These are phyloP conservation scores for Volvox africanus DNA, from an alignment of 139 green algal genomes.

Conservation along the genomic window DNA sequence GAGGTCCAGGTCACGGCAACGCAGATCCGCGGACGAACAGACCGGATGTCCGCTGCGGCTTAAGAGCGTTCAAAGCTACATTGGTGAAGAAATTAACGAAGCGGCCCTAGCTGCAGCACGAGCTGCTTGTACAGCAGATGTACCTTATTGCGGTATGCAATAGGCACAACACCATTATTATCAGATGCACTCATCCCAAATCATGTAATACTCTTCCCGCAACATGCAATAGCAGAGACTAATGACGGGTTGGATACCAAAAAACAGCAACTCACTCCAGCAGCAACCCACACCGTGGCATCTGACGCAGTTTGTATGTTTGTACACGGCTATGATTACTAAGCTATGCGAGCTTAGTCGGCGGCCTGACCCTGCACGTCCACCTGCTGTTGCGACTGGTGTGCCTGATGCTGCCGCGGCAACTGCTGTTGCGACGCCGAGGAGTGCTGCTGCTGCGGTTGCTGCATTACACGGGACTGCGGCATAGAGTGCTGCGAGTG, in stretches of 20 bases:
- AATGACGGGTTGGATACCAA: neutral
- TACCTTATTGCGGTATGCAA: constrained; percentile 4
- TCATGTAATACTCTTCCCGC: neutral
- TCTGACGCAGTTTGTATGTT: no score
- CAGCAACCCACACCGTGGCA: no score
- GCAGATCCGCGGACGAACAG: no score
- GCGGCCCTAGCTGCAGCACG: neutral
- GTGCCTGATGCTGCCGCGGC: constrained; percentile 16
- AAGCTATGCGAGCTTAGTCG: neutral
- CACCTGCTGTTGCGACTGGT: neutral
- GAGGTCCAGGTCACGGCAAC: no score
- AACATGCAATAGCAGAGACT: neutral
- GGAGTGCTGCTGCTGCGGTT: neutral
- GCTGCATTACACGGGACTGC: neutral
- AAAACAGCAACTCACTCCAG: no score
- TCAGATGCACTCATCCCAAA: neutral
- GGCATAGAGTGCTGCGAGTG: constrained; percentile 20
- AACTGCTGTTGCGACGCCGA: neutral
- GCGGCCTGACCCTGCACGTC: neutral
- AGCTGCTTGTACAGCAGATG: constrained; percentile 5
- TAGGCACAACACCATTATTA: neutral
- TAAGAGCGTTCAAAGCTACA: no score
- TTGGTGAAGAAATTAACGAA: no score
- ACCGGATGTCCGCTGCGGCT: no score
- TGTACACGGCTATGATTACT: no score